Percentiles rank a stretch among this genome's conserved stretches.
Evolutionary conservation across 2,329 filamentous ascomycete species (phyloP).

Genomic region (Paracorniculantispora psalliotae): DNA sequence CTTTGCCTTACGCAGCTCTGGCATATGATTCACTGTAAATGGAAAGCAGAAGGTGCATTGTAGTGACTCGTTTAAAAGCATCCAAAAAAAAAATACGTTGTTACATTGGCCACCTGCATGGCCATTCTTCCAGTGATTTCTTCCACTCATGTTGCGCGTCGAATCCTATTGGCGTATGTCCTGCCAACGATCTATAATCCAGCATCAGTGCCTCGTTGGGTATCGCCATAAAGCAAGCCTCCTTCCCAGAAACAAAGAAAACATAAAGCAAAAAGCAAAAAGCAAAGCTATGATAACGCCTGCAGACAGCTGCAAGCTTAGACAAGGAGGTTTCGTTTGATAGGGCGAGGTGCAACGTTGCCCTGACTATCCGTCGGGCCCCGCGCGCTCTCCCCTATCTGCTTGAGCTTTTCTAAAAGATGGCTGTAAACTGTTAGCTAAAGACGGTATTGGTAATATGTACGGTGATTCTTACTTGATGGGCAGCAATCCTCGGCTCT

Average conservation of each 20-base stretch:
- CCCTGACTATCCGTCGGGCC: background rate
- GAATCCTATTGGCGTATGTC: background rate
- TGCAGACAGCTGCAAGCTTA: background rate
- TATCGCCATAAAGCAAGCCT: background rate
- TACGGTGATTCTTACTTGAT: conserved; percentile 45
- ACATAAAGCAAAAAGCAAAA: background rate
- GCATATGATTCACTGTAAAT: too few relatives aligned
- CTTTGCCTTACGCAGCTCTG: background rate
- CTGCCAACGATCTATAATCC: background rate
- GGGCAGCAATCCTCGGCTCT: conserved; percentile 51
- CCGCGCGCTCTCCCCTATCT: background rate
- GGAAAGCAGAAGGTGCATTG: too few relatives aligned
- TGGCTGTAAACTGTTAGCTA: background rate
- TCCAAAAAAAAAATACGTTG: too few relatives aligned
- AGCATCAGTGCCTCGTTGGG: background rate
- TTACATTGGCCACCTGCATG: too few relatives aligned
- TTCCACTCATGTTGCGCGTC: background rate
- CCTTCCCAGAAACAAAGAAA: background rate
- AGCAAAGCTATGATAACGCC: background rate
- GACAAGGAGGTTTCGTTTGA: conserved; percentile 6
- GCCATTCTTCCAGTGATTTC: background rate
- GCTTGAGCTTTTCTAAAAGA: conserved; percentile 12
- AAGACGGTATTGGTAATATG: background rate
- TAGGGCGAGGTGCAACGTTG: background rate
- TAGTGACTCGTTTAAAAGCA: background rate